phyloP scores from a whole-genome alignment of 345 rosid genomes.

The Arabidopsis thaliana region DNA sequence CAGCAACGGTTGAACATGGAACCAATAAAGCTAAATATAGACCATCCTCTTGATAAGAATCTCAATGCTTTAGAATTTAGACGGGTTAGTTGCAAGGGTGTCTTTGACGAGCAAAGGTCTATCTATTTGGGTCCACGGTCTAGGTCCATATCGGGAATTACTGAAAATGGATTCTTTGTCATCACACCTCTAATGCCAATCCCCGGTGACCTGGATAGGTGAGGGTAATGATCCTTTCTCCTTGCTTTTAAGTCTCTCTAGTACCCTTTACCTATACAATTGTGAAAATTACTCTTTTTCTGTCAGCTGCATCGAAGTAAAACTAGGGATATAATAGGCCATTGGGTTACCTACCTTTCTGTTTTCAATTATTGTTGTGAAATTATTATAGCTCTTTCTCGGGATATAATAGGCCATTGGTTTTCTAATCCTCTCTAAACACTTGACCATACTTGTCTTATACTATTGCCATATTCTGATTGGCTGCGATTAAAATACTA shows the following conservation, averaged over 20 bases:
- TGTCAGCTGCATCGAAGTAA: neutral
- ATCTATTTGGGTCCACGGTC: slow-evolving; percentile 91
- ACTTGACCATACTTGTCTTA: slow-evolving; percentile 10
- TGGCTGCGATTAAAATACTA: neutral
- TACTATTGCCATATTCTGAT: slow-evolving; percentile 11
- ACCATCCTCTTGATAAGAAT: slow-evolving; percentile 53
- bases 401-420: slow-evolving; percentile 24
- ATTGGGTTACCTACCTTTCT: neutral
- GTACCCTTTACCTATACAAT: neutral
- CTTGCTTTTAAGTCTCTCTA: neutral
- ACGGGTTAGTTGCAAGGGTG: slow-evolving; percentile 73
- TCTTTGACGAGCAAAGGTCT: slow-evolving; percentile 70
- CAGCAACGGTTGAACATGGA: slow-evolving; percentile 70
- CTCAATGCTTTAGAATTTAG: slow-evolving; percentile 73
- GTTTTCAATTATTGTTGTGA: slow-evolving; percentile 3
- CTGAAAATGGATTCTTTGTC: slow-evolving; percentile 87
- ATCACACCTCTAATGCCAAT: slow-evolving; percentile 84
- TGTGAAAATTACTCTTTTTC: neutral
- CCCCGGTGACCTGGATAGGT: slow-evolving; percentile 68
- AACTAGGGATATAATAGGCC: neutral
- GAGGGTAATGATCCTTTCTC: slow-evolving; percentile 46
- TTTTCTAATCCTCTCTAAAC: neutral
- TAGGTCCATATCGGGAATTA: slow-evolving; percentile 88
- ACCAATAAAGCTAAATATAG: slow-evolving; percentile 63
- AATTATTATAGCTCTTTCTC: neutral